Evolutionary conservation across 1,139 yeast species (phyloP).

Genomic region (Suhomyces kunorum): DNA sequence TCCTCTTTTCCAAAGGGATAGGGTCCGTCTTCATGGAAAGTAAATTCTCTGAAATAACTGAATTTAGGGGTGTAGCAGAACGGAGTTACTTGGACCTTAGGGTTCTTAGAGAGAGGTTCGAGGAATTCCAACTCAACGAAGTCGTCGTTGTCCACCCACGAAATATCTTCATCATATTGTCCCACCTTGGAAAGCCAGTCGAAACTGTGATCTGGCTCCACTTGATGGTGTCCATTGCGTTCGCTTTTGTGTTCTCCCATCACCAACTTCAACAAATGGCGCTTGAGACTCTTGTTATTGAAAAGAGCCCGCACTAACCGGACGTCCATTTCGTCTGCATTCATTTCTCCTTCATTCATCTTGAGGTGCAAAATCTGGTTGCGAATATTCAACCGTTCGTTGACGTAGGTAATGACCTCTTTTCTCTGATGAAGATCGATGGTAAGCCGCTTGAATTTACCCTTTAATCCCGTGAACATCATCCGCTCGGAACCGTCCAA

Average conservation of each 20-base stretch:
- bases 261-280: conserved; percentile 42
- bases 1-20: conserved; percentile 70
- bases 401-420: conserved; percentile 61
- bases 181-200: conserved; percentile 30
- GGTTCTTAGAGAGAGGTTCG: conserved; percentile 50
- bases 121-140: conserved; percentile 69
- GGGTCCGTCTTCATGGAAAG: conserved; percentile 49
- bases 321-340: conserved; percentile 68
- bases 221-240: conserved; percentile 9
- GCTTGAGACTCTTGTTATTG: conserved; percentile 54
- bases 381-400: conserved; percentile 57
- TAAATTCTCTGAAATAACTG: conserved; percentile 66
- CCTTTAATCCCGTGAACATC: conserved; percentile 79
- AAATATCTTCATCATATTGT: conserved; percentile 47
- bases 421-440: conserved; percentile 88
- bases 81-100: conserved; percentile 61
- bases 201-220: conserved; percentile 5
- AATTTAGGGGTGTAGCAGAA: conserved; percentile 74
- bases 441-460: conserved; percentile 60
- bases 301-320: conserved; percentile 70
- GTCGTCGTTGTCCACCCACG: conserved; percentile 84
- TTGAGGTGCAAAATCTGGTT: conserved; percentile 57
- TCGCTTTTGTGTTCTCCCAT: conserved; percentile 25
- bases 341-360: conserved; percentile 76
- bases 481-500: conserved; percentile 47